Base-by-base conservation (phyloP, 495 filamentous ascomycete species). In the Aspergillus indologenus region DNA sequence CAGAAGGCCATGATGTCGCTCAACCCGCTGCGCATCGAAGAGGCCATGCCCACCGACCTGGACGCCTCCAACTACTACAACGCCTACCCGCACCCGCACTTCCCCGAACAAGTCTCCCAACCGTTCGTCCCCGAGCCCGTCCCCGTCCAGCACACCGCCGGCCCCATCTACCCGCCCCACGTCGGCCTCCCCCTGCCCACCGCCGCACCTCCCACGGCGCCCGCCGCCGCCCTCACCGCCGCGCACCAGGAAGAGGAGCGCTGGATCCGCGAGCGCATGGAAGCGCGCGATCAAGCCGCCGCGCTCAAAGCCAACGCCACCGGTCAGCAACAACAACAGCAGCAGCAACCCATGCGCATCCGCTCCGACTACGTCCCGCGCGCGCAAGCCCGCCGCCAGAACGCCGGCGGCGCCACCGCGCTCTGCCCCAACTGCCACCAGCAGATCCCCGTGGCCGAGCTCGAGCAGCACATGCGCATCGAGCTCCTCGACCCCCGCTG, bases 381-480 rank as follows among this genome's bases (percentile, higher is more conserved):
- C 7, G 93, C 92, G 11, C 86, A 88, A 57, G 85, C 87, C 45
- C 81, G 87, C 72, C 76, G 80, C 21, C 68, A 72, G 61, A 86
- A 84, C 71, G 80, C 83, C 61, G 79, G 84, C 42, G 80, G 82
- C 23, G 79, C 83, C 48, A 90, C 85, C 66, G 90, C 88, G 2
- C 73, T 96, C 51, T 98, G 94, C 73, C 95, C 94, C 11, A 97
- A 97, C 73, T 98, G 95, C 75, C 86, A 90, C 59, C 90, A 95
- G 71, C 86, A 89, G 59, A 90, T 97, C 40, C 90, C 91, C 7
- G 82, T 87, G 63, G 83, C 86, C 63, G 94, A 98, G 72, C 79
- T 96, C 66, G 91, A 93, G 26, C 85, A 92, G 58, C 94, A 98
- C 73, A 96, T 98, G 87, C 84, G 89, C 67, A 96, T 96, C 69